phyloP scores from a whole-genome alignment of 495 filamentous ascomycete genomes.

The Trypethelium eluteriae region DNA sequence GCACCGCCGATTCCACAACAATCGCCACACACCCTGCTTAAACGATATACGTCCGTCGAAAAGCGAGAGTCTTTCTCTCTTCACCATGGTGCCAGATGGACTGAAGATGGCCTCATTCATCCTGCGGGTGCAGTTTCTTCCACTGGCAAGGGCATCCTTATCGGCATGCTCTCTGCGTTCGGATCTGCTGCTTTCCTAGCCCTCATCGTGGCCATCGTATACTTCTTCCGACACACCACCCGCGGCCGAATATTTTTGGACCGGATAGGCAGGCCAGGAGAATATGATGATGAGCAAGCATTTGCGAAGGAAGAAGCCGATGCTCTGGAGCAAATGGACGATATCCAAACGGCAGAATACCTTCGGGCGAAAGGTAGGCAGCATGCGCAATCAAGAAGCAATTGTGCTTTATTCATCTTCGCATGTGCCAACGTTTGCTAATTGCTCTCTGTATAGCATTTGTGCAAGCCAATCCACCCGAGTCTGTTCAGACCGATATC shows the following conservation, averaged over 20 bases:
- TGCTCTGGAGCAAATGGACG: slow-evolving; percentile 92
- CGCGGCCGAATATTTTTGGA: slow-evolving; percentile 88
- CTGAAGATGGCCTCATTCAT: slow-evolving; percentile 4
- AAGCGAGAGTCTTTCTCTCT: not conserved
- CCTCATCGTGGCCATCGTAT: slow-evolving; percentile 72
- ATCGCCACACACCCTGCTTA: not conserved
- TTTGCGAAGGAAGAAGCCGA: slow-evolving; percentile 88
- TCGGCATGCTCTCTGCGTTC: slow-evolving; percentile 93
- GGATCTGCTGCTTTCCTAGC: slow-evolving; percentile 81
- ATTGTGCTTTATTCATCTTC: slow-evolving; percentile 3
- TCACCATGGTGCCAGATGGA: not conserved
- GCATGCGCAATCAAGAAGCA: not conserved
- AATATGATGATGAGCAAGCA: slow-evolving; percentile 95
- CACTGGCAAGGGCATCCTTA: slow-evolving; percentile 75
- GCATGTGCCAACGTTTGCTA: slow-evolving; percentile 12
- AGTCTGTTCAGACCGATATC: slow-evolving; percentile 92
- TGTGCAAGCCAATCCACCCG: slow-evolving; percentile 86
- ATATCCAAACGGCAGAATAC: slow-evolving; percentile 82
- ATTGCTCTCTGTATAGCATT: slow-evolving; percentile 55
- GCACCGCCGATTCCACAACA: not conserved
- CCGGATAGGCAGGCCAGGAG: slow-evolving; percentile 84
- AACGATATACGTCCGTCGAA: not conserved
- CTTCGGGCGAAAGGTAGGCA: slow-evolving; percentile 82
- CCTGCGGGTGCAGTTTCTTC: slow-evolving; percentile 31
- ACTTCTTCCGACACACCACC: slow-evolving; percentile 87